phyloP scores from a whole-genome alignment of 805 yeast species.

The Sungouiella blattae region DNA sequence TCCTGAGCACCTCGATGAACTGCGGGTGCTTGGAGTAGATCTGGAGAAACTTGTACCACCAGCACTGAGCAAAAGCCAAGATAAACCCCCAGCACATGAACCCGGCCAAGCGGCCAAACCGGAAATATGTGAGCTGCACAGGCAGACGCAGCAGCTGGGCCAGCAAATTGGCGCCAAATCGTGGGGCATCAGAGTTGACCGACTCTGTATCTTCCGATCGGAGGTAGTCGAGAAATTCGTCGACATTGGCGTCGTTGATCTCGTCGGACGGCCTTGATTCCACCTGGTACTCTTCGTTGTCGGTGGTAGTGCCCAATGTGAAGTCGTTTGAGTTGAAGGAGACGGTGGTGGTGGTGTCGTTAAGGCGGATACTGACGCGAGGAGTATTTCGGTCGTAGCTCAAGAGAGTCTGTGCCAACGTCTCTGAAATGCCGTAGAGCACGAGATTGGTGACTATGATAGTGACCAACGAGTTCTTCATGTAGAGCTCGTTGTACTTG shows the following conservation, averaged over 20 bases:
- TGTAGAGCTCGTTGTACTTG: conserved; percentile 58
- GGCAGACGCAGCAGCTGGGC: conserved; percentile 1
- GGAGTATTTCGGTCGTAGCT: conserved; percentile 24
- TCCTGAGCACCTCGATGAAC: conserved; percentile 77
- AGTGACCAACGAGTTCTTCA: conserved; percentile 65
- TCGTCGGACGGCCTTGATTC: background rate
- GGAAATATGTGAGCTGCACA: conserved; percentile 44
- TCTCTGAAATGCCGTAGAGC: conserved; percentile 86
- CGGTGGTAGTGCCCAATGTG: background rate
- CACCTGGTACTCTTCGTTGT: background rate
- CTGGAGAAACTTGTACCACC: conserved; percentile 85
- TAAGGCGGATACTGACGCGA: conserved; percentile 17
- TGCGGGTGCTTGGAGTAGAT: conserved; percentile 79
- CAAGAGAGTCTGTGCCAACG: conserved; percentile 74
- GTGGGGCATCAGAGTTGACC: background rate
- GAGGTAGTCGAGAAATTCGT: conserved; percentile 33
- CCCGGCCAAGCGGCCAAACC: conserved; percentile 67
- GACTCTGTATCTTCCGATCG: conserved; percentile 21
- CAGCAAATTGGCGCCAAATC: background rate
- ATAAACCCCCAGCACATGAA: conserved; percentile 86
- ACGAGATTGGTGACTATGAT: conserved; percentile 77
- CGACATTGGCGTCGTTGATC: conserved; percentile 25
- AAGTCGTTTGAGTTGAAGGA: conserved; percentile 21
- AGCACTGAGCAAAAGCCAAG: conserved; percentile 78
- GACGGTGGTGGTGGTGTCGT: conserved; percentile 9